phyloP scores from a whole-genome alignment of 176 grass and related monocot species.

The Saccharum spontaneum region DNA sequence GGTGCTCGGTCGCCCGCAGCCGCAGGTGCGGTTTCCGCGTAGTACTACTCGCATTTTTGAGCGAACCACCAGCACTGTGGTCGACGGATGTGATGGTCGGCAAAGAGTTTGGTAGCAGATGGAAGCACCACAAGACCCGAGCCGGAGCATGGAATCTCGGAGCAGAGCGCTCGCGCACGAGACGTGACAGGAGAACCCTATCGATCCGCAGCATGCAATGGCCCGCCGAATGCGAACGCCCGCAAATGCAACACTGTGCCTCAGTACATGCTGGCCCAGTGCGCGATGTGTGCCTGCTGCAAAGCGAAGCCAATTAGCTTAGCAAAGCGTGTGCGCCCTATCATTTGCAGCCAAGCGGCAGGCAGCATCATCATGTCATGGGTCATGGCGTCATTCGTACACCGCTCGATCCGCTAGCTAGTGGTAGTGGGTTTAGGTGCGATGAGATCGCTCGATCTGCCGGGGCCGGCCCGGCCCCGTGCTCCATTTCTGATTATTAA shows the following conservation, averaged over 20 bases:
- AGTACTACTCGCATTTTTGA: background rate
- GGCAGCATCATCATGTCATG: background rate
- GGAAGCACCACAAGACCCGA: background rate
- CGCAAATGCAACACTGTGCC: background rate
- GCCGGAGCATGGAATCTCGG: constrained; percentile 14
- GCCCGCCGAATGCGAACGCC: background rate
- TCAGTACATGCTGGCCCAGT: background rate
- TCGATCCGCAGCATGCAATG: background rate
- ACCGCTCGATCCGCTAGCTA: background rate
- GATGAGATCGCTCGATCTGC: background rate
- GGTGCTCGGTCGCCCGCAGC: background rate
- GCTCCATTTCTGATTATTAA: background rate
- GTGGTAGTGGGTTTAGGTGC: constrained; percentile 23
- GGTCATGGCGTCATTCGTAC: background rate
- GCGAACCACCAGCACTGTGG: constrained; percentile 18
- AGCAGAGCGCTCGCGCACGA: background rate
- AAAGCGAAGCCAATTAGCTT: background rate
- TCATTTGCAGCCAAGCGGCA: constrained; percentile 8
- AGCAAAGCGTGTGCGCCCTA: background rate
- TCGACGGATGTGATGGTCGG: constrained; percentile 45
- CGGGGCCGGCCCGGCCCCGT: background rate
- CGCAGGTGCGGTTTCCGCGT: background rate
- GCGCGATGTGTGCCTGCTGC: background rate
- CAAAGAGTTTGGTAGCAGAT: background rate
- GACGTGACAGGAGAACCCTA: constrained; percentile 24